Evolutionary conservation across 805 yeast species (phyloP), one percentile per base, ranked within the genome.

Genomic region (Candida nemodendra): DNA sequence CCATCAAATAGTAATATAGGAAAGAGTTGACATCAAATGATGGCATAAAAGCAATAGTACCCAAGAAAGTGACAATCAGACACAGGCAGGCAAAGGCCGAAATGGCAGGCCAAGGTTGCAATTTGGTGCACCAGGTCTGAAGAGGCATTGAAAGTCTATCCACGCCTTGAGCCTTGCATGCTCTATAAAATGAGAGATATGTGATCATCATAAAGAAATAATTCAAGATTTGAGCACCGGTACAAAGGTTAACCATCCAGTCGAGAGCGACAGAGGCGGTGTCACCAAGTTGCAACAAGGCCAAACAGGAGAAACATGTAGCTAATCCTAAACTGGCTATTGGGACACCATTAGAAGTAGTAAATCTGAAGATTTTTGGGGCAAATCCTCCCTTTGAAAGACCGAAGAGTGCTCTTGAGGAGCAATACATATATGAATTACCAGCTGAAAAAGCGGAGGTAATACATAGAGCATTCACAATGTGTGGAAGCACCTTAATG

Each of bases 361-460:
- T 82, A 44, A 63, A 66, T 9, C 76, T 64, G 48, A 87, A 84
- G 30, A 84, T 48, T 26, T 65, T 65, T 9, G 95, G 95, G 1
- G 93, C 91, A 44, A 76, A 74, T 0, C 91, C 89, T 50, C 75
- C 78, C 21, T 75, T 61, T 0, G 93, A 84, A 59, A 85, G 65
- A 2, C 87, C 87, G 56, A 79, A 80, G 16, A 86, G 64, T 0
- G 84, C 69, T 54, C 78, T 62, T 6, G 88, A 75, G 0, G 91
- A 81, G 43, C 88, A 79, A 54, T 77, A 85, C 24, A 84, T 76
- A 57, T 79, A 83, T 2, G 91, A 83, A 58, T 86, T 86, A 36
- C 95, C 95, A 2, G 95, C 89, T 24, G 89, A 80, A 48, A 86
- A 81, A 0, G 90, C 84, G 1, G 93, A 75, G 4, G 86, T 69